Conservation (phyloP, 2,329 filamentous ascomycete genomes). For the Stagonosporopsis rhizophila region DNA sequence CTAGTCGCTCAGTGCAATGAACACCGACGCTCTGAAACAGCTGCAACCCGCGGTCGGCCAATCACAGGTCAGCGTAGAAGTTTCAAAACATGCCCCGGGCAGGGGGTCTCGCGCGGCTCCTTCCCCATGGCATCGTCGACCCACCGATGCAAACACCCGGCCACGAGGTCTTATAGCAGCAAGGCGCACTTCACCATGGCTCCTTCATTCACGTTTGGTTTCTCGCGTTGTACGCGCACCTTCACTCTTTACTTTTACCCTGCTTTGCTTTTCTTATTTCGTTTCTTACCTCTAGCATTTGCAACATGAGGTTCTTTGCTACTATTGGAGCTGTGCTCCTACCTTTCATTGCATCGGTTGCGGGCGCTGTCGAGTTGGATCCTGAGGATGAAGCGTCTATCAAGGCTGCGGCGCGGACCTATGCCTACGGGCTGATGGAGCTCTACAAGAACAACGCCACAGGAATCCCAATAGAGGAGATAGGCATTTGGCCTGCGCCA, state of each 20-base stretch:
- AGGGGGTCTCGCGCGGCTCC: slow-evolving; percentile 13
- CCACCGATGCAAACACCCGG: slow-evolving; percentile 12
- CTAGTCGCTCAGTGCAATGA: slow-evolving; percentile 16
- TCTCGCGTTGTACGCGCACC: slow-evolving; percentile 30
- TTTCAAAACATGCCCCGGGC: slow-evolving; percentile 13
- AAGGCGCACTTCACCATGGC: slow-evolving; percentile 27
- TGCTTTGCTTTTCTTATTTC: slow-evolving; percentile 24
- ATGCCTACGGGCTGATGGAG: slow-evolving; percentile 46
- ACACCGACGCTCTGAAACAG: slow-evolving; percentile 28
- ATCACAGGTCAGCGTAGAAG: background rate
- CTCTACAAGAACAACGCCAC: slow-evolving; percentile 44
- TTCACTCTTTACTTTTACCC: slow-evolving; percentile 33
- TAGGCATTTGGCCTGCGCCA: slow-evolving; percentile 53
- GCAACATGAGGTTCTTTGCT: slow-evolving; percentile 43
- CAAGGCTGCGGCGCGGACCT: slow-evolving; percentile 35
- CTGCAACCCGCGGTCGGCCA: slow-evolving; percentile 17
- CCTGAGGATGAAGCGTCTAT: slow-evolving; percentile 45
- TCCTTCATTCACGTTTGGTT: slow-evolving; percentile 24
- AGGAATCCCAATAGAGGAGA: slow-evolving; percentile 29
- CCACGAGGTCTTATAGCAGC: slow-evolving; percentile 15
- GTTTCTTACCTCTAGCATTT: slow-evolving; percentile 23
- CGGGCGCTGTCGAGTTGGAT: slow-evolving; percentile 40
- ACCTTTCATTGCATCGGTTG: slow-evolving; percentile 37
- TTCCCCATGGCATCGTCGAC: slow-evolving; percentile 15
- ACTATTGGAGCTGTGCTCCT: slow-evolving; percentile 47